Evolutionary conservation across 768 basidiomycete species (phyloP), one percentile per base, ranked within the genome.

Genomic region (Boletales sp.): DNA sequence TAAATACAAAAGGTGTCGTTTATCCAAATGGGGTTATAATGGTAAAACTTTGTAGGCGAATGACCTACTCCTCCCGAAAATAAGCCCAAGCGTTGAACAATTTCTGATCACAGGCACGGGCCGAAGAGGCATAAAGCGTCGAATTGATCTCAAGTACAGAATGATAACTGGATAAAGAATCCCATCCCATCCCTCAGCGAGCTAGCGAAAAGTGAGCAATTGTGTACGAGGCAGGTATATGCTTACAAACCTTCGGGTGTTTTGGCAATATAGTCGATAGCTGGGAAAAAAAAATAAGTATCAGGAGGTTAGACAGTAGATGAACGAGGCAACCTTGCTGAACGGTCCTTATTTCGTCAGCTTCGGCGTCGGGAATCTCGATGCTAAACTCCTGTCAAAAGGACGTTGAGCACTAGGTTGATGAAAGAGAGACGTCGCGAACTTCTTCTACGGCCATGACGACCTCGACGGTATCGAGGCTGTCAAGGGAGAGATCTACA

Each of bases 401-500:
- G 6, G 14, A 34, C 4, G 8, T 48, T 18, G 46, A 47, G 45
- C 35, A 15, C 47, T 52, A 36, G 36, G 36, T 47, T 17, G 38
- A 48, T 40, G 18, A n/a, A 48, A 31, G 27, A 35, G 38, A 48
- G 37, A 48, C 44, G 17, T 34, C 19, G 21, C 55, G 45, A 58
- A 83, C 87, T 82, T 94, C 97, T 74, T 99, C 97, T 58, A 99
- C 87, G 36, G 95, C 93, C 94, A 99, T 97, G 61, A 98, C 90
- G 24, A 97, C 94, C 70, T 99, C 97, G 17, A 99, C 94, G 17
- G 94, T 82, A 69, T 99, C 97, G 66, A 99, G 74, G 61, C 94
- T 97, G 72, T 99, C 97, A 30, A 43, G 78, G 79, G 60, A 79
- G 77, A 50, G 84, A 82, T 36, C 52, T 78, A 38, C 83, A 82